phyloP scores from a whole-genome alignment of 1,139 yeast genomes.

The Scheffersomyces illinoinensis region DNA sequence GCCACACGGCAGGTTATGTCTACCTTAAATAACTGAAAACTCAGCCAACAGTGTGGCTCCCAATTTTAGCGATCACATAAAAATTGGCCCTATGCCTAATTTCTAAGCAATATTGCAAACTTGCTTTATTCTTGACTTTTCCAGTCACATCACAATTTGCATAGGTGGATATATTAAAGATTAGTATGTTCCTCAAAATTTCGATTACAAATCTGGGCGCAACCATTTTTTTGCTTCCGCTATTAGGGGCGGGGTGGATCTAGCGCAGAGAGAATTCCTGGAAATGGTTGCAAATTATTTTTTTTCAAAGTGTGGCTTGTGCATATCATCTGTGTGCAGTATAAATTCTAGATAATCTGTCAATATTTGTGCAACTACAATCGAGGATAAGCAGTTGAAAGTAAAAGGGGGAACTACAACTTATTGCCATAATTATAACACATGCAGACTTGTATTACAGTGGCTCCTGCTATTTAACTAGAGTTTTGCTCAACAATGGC shows the following conservation, averaged over 20 bases:
- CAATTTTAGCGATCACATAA: too few species aligned
- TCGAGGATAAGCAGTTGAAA: background rate
- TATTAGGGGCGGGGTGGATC: background rate
- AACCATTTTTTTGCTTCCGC: background rate
- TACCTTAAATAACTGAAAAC: background rate
- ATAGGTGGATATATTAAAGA: background rate
- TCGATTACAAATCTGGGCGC: background rate
- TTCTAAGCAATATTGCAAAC: too few species aligned
- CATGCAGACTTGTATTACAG: background rate
- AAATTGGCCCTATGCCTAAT: too few species aligned
- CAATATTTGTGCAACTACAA: background rate
- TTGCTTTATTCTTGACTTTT: too few species aligned
- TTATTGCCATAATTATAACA: background rate
- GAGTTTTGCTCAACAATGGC: background rate
- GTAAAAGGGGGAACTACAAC: background rate
- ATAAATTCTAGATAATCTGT: background rate
- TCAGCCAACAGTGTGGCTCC: background rate
- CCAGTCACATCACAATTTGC: background rate
- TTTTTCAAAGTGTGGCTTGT: background rate
- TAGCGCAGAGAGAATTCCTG: too few species aligned
- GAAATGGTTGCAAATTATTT: background rate
- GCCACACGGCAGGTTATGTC: background rate
- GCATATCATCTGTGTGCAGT: background rate
- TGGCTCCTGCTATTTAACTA: background rate
- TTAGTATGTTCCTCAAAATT: background rate